phyloP scores from a whole-genome alignment of 1,284 basidiomycete species.

The Xerocomus nothofagi region DNA sequence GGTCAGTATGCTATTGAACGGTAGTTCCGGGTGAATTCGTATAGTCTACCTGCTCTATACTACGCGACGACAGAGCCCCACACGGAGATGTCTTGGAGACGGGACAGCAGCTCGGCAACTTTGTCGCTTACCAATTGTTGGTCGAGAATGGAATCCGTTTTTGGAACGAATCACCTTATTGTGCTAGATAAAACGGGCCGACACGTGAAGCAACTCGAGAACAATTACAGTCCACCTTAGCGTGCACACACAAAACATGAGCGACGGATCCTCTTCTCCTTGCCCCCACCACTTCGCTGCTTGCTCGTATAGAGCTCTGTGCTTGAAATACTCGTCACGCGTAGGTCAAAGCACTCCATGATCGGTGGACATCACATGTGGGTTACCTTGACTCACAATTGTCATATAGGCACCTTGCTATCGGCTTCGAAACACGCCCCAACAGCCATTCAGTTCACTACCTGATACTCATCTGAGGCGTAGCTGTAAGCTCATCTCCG shows the following conservation, averaged over 20 bases:
- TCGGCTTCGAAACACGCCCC: background rate
- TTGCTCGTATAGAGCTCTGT: background rate
- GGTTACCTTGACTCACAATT: background rate
- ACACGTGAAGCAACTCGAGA: conserved; percentile 7
- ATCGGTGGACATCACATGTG: background rate
- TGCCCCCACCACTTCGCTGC: conserved; percentile 2
- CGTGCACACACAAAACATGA: conserved; percentile 17
- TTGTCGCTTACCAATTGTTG: too few relatives aligned
- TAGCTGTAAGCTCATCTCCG: conserved; percentile 4
- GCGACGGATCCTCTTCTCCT: background rate
- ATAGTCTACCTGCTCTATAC: background rate
- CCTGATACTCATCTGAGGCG: background rate
- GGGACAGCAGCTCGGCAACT: too few relatives aligned
- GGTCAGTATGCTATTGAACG: conserved; percentile 31
- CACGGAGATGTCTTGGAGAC: background rate
- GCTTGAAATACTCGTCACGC: too few relatives aligned
- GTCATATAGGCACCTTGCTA: conserved; percentile 1
- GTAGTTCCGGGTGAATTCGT: conserved; percentile 4
- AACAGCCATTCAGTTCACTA: background rate
- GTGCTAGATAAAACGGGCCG: conserved; percentile 20
- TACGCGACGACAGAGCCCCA: background rate
- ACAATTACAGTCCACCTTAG: conserved; percentile 23
- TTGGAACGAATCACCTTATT: conserved; percentile 24
- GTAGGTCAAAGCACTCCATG: background rate
- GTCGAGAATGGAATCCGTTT: conserved; percentile 1